phyloP scores from a whole-genome alignment of 331 rosid species.

The Spiraea crenata region DNA sequence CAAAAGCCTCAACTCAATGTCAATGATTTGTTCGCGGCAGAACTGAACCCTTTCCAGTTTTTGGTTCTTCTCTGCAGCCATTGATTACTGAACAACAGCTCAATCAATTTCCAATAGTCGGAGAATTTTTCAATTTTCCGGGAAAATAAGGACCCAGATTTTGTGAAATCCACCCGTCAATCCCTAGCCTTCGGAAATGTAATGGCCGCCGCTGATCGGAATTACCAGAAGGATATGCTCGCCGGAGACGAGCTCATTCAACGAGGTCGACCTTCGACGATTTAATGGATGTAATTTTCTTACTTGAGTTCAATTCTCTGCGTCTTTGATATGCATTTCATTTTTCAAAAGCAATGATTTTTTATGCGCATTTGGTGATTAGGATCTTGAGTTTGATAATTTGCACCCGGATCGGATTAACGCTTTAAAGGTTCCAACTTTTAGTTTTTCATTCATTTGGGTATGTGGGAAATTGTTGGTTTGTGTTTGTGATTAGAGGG shows the following conservation, averaged over 20 bases:
- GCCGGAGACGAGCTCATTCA: constrained; percentile 59
- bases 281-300: constrained; percentile 79
- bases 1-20: no score
- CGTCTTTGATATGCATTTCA: not conserved
- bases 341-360: constrained; percentile 10
- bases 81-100: no score
- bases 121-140: no score
- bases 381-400: constrained; percentile 97
- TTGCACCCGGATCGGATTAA: constrained; percentile 89
- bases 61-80: no score
- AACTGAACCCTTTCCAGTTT: no score
- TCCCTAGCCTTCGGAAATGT: constrained; percentile 7
- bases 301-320: not conserved
- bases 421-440: constrained; percentile 66
- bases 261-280: constrained; percentile 85
- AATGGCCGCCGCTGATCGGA: constrained; percentile 9
- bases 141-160: not conserved
- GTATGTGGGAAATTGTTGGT: not conserved
- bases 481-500: constrained; percentile 15
- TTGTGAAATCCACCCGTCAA: constrained; percentile 5
- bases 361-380: constrained; percentile 28
- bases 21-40: no score
- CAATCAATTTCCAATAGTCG: no score
- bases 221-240: constrained; percentile 26
- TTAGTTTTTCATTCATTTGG: not conserved